Base-by-base conservation (phyloP, 768 basidiomycete genomes). In the Tricholoma saponaceum region DNA sequence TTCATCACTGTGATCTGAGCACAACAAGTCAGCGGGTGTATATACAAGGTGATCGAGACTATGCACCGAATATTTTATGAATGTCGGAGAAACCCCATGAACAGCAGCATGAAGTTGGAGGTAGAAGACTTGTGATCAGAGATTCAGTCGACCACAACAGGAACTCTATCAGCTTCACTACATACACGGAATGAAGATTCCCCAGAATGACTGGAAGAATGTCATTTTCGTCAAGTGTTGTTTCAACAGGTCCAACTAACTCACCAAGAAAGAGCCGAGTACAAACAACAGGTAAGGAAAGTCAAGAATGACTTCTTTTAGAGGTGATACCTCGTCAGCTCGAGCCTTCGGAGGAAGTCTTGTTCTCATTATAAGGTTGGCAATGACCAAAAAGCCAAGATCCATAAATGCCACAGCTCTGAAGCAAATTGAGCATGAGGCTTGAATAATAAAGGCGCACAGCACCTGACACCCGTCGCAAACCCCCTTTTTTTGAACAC, bases 141-240 rank as follows among this genome's bases (percentile, higher is more conserved):
- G 1, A 39, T 33, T 56, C 59, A 49, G 22, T 18, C 9, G 43
- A 39, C 30, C 56, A 22, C 58, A 37, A 33, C 23, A 51, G 12
- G n/a, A 33, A 14, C 30, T 28, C 23, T 28, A 28, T 25, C 25
- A 30, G 32, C 33, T 32, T 37, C 35, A 47, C 49, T 26, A 67
- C 77, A 25, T 67, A 81, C 80, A 81, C 32, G 81, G 81, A 18
- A 82, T 69, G 57, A 80, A 82, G 10, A 76, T 67, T 22, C 80
- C 81, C 77, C 76, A 80, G 55, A 79, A 81, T 58, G 73, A 56
- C 75, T 77, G 46, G 22, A 50, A n/a, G 18, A 16, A 23, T 4
- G 22, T 25, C 20, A 37, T 54, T 33, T 55, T 51, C 23, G 60
- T 46, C n/a, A 54, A 58, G 28, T 26, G 13, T 33, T 16, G 5